These are phyloP conservation scores for Phytophthora fragariae DNA, from an alignment of 352 stramenopile genomes.

Conservation along the genomic window DNA sequence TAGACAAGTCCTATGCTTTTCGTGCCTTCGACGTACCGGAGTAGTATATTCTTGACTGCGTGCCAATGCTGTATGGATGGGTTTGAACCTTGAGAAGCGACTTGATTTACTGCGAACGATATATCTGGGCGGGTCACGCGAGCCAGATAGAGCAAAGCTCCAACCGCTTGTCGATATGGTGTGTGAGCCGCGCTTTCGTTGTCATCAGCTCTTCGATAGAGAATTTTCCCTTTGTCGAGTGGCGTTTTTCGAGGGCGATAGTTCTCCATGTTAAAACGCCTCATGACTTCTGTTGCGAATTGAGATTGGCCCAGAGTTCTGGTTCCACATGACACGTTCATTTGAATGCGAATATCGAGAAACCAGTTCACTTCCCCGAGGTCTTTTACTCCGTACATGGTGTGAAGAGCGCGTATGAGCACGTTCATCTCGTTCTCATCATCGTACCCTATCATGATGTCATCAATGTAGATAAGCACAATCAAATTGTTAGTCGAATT, in stretches of 20 bases:
- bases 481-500: too few species aligned
- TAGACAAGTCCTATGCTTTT: neutral
- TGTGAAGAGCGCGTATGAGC: neutral
- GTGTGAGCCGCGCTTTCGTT: neutral
- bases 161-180: conserved; percentile 12
- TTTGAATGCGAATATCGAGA: neutral
- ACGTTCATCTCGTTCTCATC: too few species aligned
- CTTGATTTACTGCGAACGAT: conserved; percentile 7
- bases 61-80: too few species aligned
- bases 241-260: neutral
- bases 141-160: neutral
- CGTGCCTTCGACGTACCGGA: too few species aligned
- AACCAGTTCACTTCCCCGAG: conserved; percentile 6
- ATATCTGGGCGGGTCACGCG: conserved; percentile 4
- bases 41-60: too few species aligned
- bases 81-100: neutral
- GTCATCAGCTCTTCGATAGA: neutral
- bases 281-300: neutral
- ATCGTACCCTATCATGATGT: too few species aligned
- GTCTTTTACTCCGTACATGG: conserved; percentile 2
- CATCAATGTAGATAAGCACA: too few species aligned
- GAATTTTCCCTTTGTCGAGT: neutral
- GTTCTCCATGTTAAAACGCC: neutral
- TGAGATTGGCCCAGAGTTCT: conserved; percentile 3
- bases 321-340: neutral